Conservation (phyloP, 2,329 filamentous ascomycete species). For the Clonostachys solani region DNA sequence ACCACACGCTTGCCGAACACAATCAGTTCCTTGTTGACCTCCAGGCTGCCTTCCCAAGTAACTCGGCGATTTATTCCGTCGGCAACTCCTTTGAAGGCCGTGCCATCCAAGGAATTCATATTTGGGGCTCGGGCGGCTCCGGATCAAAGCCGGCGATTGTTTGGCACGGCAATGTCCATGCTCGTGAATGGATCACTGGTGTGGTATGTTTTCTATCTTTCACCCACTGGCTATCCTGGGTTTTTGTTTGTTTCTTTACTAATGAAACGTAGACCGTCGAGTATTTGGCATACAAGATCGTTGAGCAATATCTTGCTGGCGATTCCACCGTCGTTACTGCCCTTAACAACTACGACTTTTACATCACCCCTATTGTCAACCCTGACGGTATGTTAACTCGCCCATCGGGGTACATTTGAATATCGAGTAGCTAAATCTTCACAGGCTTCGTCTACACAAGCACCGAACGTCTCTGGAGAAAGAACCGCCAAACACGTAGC, state of each 20-base stretch:
- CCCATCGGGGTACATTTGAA: neutral
- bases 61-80: conserved; percentile 38
- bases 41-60: conserved; percentile 31
- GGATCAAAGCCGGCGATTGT: conserved; percentile 40
- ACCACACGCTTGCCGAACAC: conserved; percentile 47
- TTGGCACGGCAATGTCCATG: conserved; percentile 48
- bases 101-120: conserved; percentile 53
- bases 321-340: conserved; percentile 29
- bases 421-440: neutral
- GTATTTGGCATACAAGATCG: conserved; percentile 39
- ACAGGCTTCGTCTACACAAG: conserved; percentile 46
- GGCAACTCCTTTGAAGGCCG: conserved; percentile 40
- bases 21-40: conserved; percentile 37
- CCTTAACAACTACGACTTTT: conserved; percentile 54
- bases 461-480: conserved; percentile 43
- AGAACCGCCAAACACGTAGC: conserved; percentile 40
- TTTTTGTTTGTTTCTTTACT: neutral
- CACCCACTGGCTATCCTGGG: too few species aligned
- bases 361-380: conserved; percentile 46
- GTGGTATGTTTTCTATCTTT: conserved; percentile 14
- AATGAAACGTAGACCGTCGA: conserved; percentile 27
- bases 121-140: conserved; percentile 37
- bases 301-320: conserved; percentile 31
- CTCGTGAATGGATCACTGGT: conserved; percentile 49
- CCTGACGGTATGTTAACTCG: conserved; percentile 34